Evolutionary conservation across 441 rosid genomes (phyloP), one percentile per base, ranked within the genome.

Genomic region (Erodium texanum): DNA sequence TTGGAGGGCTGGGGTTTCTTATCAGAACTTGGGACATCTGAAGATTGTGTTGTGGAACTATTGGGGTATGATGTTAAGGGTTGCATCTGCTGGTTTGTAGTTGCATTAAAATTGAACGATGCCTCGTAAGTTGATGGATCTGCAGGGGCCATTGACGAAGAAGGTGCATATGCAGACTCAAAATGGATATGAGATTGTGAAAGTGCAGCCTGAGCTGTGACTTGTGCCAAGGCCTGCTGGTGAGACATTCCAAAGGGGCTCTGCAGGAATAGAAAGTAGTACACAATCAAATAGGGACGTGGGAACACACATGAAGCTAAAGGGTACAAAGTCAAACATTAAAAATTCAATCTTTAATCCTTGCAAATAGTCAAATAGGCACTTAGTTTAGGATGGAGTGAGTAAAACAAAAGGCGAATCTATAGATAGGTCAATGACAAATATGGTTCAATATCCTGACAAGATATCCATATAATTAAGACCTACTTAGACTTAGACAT

Each of bases 241-340:
- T 75, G 78, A 73, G 78, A 80, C 32, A 79, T 90, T 94, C 85
- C 86, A 89, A 76, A 82, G 79, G 67, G 80, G 84, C 98, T 90
- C 87, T 79, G 83, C 80, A 82, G 71, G 74, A 84, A 85, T 69
- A 71, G 73, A 77, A 71, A 64, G 10, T 16, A 66, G 84, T 80
- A 83, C 85, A 48, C 2, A 12, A 12, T 5, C 15, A 48, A 29
- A 7, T 29, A 7, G 45, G 45, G 10, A 38, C 45, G 8, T 38
- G 45, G 45, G 7, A 38, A 38, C 7, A 38, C 45, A 38, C 14
- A n/a, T n/a, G 45, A 38, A 2, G 45, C 45, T 38, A 38, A 38
- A 10, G 45, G 45, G 7, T 38, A 7, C 11, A 38, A 38, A 38
- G 14, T 7, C 45, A 38, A 7, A 7, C 45, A 38, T 38, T 7